Base-by-base conservation (phyloP, 1,139 yeast genomes). In the Taiozyma sp. region DNA sequence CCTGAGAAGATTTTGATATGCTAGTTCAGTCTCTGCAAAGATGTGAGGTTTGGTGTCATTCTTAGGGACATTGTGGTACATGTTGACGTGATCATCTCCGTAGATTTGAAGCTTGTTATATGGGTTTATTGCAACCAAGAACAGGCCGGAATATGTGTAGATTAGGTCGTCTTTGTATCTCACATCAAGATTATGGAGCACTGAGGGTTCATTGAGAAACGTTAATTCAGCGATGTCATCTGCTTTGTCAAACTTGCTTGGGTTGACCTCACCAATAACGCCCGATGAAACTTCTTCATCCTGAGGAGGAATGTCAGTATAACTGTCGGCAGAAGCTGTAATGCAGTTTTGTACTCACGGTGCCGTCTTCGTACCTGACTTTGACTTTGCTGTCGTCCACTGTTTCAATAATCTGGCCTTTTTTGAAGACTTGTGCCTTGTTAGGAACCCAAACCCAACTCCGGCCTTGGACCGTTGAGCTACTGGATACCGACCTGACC, bases 181-280 rank as follows among this genome's bases (percentile, higher is more conserved):
- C 53, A 85, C 73, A 60, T 83, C 81, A 56, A 93, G 69, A 66
- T 93, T 95, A 69, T 90, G 79, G 13, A 93, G 81, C 32, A 93
- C 98, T 0, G 96, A 87, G 0, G 99, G 96, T 67, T 93, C 99
- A 67, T 93, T 95, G 58, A 93, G 75, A 67, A 86, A 92, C 2
- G 99, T 95, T 60, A 93, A 75, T 61, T 92, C 96, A 0, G 99
- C 98, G 95, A 93, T 90, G 65, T 93, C 97, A 60, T 87, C 84
- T 54, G 96, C 92, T 62, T 84, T 86, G 69, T 93, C 96, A 68
- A 93, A 93, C 61, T 89, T 88, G n/a, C 85, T 77, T 1, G 99
- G 99, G 65, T 93, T 93, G 51, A 87, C 85, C 57, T 83, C 82
- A 57, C 87, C 87, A 23, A 85, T 72, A 32, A 70, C 67, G 28